Percentiles rank a stretch among this genome's conserved stretches.
These are phyloP conservation scores for Cladophialophora exuberans DNA, from an alignment of 2,329 filamentous ascomycete genomes.

Conservation along the genomic window DNA sequence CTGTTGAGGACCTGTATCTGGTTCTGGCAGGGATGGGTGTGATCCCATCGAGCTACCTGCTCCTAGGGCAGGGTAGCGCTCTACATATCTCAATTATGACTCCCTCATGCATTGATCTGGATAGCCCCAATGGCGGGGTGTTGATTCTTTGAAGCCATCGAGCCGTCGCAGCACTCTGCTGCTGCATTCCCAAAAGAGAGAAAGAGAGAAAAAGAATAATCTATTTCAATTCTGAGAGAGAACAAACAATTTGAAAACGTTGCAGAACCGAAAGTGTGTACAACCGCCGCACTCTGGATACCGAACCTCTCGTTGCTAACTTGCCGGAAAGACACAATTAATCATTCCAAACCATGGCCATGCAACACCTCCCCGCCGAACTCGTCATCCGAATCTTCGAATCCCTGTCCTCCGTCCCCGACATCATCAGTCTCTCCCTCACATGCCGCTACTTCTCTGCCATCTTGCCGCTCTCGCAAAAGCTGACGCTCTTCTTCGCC, in stretches of 20 bases:
- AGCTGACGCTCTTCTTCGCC: conserved; percentile 56
- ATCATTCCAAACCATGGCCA: conserved; percentile 55
- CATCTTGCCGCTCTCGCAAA: conserved; percentile 58
- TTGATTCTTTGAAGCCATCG: conserved; percentile 45
- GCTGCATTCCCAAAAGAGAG: too few species aligned
- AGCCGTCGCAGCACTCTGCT: conserved; percentile 32
- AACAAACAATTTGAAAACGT: too few species aligned
- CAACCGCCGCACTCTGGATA: too few species aligned
- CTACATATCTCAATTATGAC: background rate
- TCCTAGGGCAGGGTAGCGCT: background rate
- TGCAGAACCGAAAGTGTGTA: too few species aligned
- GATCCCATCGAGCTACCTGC: background rate
- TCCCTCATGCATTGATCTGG: conserved; percentile 25
- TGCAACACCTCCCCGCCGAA: conserved; percentile 61
- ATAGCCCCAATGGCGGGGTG: conserved; percentile 62
- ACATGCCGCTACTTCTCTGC: conserved; percentile 59
- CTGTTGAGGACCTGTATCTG: too few species aligned
- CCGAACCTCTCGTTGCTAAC: background rate
- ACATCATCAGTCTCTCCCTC: conserved; percentile 57
- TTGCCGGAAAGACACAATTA: conserved; percentile 20
- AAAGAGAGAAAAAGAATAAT: too few species aligned
- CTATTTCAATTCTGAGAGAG: too few species aligned
- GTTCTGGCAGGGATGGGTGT: conserved; percentile 1
- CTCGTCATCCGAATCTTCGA: conserved; percentile 61
- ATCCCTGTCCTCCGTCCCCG: conserved; percentile 55